Evolutionary conservation across 1,284 basidiomycete genomes (phyloP), one percentile per base, ranked within the genome.

Genomic region (Pascua sp.): DNA sequence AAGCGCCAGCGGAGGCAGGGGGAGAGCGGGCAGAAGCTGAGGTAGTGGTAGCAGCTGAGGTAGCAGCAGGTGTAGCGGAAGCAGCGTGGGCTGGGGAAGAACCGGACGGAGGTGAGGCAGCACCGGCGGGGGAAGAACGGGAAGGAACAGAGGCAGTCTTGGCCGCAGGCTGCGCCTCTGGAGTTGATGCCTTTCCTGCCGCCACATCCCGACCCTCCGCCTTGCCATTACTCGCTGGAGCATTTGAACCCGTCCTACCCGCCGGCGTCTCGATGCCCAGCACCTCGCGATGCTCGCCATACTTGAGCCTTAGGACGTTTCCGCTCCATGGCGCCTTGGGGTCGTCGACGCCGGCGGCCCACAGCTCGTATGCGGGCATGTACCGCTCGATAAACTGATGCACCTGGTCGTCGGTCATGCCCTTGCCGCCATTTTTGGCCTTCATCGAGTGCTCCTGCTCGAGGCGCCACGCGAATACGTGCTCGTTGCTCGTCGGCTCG

Each of bases 401-500:
- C 39, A 96, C 90, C 68, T 82, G 83, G 62, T 83, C 84, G 68
- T 94, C 91, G 0, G 86, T 81, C 93, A 96, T 95, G 8, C 92
- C 92, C 47, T 79, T 80, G 5, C 91, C 91, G 48, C 90, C 90
- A 62, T 92, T 93, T 46, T 70, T 71, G 0, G 82, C 79, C 73
- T 91, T 95, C 91, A 95, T 94, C 51, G 82, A 69, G 59, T 88
- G 89, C 67, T 96, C 92, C 75, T 94, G 91, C 72, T 95, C 81
- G 41, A 89, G 75, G 17, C 91, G 81, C 92, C 91, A 94, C 11
- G 53, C 43, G 63, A 77, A 73, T 38, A 78, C 68, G 55, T 71
- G 63, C 18, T 71, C 65, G 53, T 68, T 70, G 11, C 58, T 63
- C 38, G 61, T 55, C 12, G 73, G 73, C 48, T 68, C 62, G 49